Percentiles rank a stretch among this genome's conserved stretches.
Evolutionary conservation across 306 rosid species (phyloP).

Genomic region (Prunus mume): DNA sequence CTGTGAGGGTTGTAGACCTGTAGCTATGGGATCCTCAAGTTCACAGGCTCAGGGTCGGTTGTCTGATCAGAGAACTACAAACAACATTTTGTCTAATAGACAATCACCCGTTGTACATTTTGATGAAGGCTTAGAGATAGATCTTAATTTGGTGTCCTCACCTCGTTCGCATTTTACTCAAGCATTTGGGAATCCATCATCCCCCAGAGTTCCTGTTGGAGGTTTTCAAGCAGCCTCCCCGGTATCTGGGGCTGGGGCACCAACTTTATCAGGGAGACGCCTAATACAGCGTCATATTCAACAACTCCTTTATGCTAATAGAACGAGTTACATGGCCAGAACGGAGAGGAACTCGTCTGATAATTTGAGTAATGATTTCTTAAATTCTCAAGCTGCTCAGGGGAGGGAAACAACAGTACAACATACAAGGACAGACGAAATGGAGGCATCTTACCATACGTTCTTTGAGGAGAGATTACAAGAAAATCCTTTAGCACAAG

Average conservation of each 20-base stretch:
- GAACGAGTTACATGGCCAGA: slow-evolving; percentile 42
- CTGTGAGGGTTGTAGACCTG: slow-evolving; percentile 76
- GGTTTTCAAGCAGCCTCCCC: slow-evolving; percentile 59
- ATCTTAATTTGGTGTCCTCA: slow-evolving; percentile 70
- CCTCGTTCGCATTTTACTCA: slow-evolving; percentile 47
- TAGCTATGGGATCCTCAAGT: slow-evolving; percentile 70
- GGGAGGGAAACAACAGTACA: slow-evolving; percentile 46
- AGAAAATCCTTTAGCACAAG: slow-evolving; percentile 42
- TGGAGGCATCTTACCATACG: slow-evolving; percentile 50
- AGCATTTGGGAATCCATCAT: slow-evolving; percentile 54
- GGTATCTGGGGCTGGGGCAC: slow-evolving; percentile 69
- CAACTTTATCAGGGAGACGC: slow-evolving; percentile 79
- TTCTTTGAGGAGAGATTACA: slow-evolving; percentile 63
- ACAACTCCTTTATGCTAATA: slow-evolving; percentile 49
- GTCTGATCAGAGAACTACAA: slow-evolving; percentile 49
- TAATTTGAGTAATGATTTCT: slow-evolving; percentile 33
- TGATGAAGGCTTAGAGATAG: slow-evolving; percentile 52
- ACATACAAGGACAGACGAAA: slow-evolving; percentile 42
- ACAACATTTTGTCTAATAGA: slow-evolving; percentile 46
- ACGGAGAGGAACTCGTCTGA: slow-evolving; percentile 44
- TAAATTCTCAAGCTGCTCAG: slow-evolving; percentile 48
- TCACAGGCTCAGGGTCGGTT: slow-evolving; percentile 57
- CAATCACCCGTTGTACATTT: slow-evolving; percentile 36
- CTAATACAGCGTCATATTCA: slow-evolving; percentile 78
- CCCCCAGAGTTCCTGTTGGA: slow-evolving; percentile 63